phyloP scores from a whole-genome alignment of 2,329 filamentous ascomycete species.

The Blastomyces emzantsi region DNA sequence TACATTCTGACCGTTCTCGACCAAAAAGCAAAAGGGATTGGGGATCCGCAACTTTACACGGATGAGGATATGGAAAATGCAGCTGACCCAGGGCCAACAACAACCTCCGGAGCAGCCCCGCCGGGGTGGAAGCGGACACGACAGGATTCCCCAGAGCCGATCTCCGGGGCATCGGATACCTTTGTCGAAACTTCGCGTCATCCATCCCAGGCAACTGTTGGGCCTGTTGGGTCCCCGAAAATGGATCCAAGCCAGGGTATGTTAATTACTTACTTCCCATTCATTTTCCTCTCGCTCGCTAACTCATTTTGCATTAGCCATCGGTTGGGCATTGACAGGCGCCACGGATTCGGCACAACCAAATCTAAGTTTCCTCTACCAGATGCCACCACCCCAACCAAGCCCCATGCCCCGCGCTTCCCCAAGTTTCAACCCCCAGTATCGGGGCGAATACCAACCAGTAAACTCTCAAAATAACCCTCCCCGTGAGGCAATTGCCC shows the following conservation, averaged over 20 bases:
- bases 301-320: constrained; percentile 46
- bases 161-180: not conserved
- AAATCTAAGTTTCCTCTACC: constrained; percentile 72
- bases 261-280: constrained; percentile 14
- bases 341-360: constrained; percentile 79
- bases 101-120: constrained; percentile 43
- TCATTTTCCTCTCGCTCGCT: constrained; percentile 11
- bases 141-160: constrained; percentile 24
- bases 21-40: constrained; percentile 79
- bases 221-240: constrained; percentile 35
- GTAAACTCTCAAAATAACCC: not conserved
- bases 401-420: constrained; percentile 15
- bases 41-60: constrained; percentile 59
- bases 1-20: constrained; percentile 82
- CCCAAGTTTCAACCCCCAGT: not conserved
- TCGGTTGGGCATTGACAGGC: constrained; percentile 81
- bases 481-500: not conserved
- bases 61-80: constrained; percentile 69
- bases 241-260: constrained; percentile 45
- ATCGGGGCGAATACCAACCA: not conserved
- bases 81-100: constrained; percentile 44
- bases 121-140: constrained; percentile 38
- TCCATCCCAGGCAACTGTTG: not conserved
- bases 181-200: not conserved
- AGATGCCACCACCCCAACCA: constrained; percentile 41